Evolutionary conservation across 1,139 yeast genomes (phyloP).

Genomic region (Taphrina communis): DNA sequence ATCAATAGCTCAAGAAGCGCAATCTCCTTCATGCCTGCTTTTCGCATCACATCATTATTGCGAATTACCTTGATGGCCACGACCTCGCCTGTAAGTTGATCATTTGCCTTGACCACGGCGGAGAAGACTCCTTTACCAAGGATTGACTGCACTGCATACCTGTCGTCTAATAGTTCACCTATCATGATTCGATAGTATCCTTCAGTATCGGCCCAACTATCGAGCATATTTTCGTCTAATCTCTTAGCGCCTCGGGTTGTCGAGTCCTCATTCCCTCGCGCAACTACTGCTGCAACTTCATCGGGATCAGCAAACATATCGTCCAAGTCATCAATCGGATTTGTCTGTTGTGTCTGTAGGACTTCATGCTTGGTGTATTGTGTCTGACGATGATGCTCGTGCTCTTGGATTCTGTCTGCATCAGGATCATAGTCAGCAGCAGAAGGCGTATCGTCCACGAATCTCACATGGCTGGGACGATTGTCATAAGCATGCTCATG

Average conservation of each 20-base stretch:
- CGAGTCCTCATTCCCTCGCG: neutral
- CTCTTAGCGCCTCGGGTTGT: conserved; percentile 6
- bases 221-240: conserved; percentile 47
- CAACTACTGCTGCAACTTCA: conserved; percentile 44
- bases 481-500: neutral
- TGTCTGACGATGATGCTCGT: conserved; percentile 32
- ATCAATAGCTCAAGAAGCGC: conserved; percentile 72
- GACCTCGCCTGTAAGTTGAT: conserved; percentile 51
- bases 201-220: conserved; percentile 65
- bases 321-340: conserved; percentile 19
- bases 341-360: neutral
- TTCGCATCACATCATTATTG: conserved; percentile 52
- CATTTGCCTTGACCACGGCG: conserved; percentile 51
- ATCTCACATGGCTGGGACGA: neutral
- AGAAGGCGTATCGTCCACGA: conserved; percentile 23
- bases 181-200: conserved; percentile 83
- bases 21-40: conserved; percentile 82
- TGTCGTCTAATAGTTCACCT: conserved; percentile 67
- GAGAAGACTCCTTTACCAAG: conserved; percentile 80
- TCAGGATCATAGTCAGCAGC: conserved; percentile 45
- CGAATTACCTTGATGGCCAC: conserved; percentile 84
- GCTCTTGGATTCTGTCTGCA: conserved; percentile 36
- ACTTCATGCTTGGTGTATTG: neutral
- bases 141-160: conserved; percentile 81
- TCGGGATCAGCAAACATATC: conserved; percentile 45